Base-by-base conservation (phyloP, 2,329 filamentous ascomycete species). In the Diaporthe nobilis region DNA sequence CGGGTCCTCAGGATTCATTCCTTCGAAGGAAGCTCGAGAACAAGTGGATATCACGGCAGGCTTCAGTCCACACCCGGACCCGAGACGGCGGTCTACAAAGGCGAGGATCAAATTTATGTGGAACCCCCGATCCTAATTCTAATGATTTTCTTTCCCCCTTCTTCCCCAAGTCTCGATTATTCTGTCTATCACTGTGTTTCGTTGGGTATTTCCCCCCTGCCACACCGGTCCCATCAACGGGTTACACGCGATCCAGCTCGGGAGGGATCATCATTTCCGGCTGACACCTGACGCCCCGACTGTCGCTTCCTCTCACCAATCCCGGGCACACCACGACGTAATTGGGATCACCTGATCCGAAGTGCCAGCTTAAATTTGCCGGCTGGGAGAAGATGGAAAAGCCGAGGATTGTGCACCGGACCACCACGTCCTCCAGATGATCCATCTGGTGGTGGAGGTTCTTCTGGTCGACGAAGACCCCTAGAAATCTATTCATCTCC, bases 341-440 rank as follows among this genome's bases (percentile, higher is more conserved):
- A n/a, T n/a, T 57, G 4, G 4, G 28, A 25, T 9, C 39, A 8
- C 22, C 47, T 51, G 53, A 42, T 1, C 55, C 57, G 57, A 71
- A 76, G 8, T 28, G 25, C 22, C 67, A 76, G 9, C 13, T 53
- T n/a, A 71, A 51, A 22, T 87, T 85, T 10, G 81, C 80, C 0
- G 85, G 85, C 70, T 88, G 86, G 6, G 86, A 87, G 44, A 87
- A 80, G 9, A 88, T 71, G 25, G 84, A 71, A 74, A 87, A 85
- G 15, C 86, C 86, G 37, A 87, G 80, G 68, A 82, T 84, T 25
- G 84, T 80, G 51, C 83, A 85, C 78, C 87, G 85, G 4, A 82
- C 76, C 25, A 86, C 83, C 17, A 87, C 81, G 17, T 81, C 83
- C 60, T 84, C 81, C 4, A 88, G 80, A 58, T 87, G 84, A 17